These are phyloP conservation scores for Fusarium udum DNA, from an alignment of 2,329 filamentous ascomycete genomes.

Conservation along the genomic window DNA sequence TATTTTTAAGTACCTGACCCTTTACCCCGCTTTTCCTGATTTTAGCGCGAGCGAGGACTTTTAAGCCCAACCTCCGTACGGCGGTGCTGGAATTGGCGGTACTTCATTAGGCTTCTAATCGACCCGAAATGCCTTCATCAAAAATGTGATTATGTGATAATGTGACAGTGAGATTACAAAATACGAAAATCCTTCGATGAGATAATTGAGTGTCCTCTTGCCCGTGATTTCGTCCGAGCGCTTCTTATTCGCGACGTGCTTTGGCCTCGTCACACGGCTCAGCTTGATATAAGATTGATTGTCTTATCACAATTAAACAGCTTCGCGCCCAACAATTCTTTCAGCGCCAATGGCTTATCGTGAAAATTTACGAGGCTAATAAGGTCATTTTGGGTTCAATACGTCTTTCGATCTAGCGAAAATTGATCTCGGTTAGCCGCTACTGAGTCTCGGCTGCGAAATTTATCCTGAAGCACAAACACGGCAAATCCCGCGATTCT, in stretches of 20 bases:
- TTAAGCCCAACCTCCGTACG: no score
- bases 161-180: background rate
- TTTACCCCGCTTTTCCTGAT: no score
- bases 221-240: background rate
- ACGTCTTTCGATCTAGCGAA: background rate
- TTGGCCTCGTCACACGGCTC: background rate
- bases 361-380: background rate
- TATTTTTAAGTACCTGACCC: no score
- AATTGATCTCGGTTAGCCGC: constrained; percentile 12
- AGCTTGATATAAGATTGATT: background rate
- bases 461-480: background rate
- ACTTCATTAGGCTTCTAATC: background rate
- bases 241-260: background rate
- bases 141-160: background rate
- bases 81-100: background rate
- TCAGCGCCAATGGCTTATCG: background rate
- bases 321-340: background rate
- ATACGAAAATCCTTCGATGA: background rate
- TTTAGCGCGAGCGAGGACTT: no score
- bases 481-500: background rate
- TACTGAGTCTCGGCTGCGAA: background rate
- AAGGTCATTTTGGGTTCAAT: constrained; percentile 1
- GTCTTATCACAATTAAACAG: background rate
- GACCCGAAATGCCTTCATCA: background rate
- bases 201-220: background rate